Conservation (phyloP, 2,329 filamentous ascomycete species). For the Ascochyta clinopodiicola region DNA sequence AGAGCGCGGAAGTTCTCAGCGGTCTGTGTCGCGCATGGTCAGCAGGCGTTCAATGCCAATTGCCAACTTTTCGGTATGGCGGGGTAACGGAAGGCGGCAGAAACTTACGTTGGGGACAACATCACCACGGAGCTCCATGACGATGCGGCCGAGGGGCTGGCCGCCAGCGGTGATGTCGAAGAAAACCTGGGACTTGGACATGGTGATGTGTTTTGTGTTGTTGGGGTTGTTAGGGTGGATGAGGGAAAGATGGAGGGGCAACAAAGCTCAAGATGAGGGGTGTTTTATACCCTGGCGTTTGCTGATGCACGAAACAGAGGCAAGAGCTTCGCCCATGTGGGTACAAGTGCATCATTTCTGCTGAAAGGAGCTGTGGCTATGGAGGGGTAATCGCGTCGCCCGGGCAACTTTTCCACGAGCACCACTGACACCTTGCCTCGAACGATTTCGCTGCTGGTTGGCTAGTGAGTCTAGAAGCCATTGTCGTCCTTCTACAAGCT, state of each 20-base stretch:
- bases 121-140: conserved; percentile 72
- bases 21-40: conserved; percentile 60
- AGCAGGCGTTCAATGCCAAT: conserved; percentile 11
- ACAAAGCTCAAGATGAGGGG: conserved; percentile 12
- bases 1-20: conserved; percentile 94
- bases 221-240: conserved; percentile 19
- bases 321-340: conserved; percentile 17
- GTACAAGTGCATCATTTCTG: conserved; percentile 15
- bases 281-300: conserved; percentile 19
- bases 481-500: background rate
- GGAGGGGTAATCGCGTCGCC: conserved; percentile 11
- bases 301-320: conserved; percentile 22
- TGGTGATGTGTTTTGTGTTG: conserved; percentile 29
- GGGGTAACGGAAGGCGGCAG: conserved; percentile 21
- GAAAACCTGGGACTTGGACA: conserved; percentile 73
- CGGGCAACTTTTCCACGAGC: conserved; percentile 2
- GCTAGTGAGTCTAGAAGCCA: background rate
- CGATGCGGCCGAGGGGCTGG: conserved; percentile 75
- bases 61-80: conserved; percentile 23
- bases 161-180: conserved; percentile 88
- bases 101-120: conserved; percentile 70
- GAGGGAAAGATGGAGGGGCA: conserved; percentile 16
- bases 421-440: background rate
- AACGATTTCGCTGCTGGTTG: background rate
- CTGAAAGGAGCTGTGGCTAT: conserved; percentile 8